Evolutionary conservation across 768 basidiomycete genomes (phyloP).

Genomic region (Lactarius evosmus): DNA sequence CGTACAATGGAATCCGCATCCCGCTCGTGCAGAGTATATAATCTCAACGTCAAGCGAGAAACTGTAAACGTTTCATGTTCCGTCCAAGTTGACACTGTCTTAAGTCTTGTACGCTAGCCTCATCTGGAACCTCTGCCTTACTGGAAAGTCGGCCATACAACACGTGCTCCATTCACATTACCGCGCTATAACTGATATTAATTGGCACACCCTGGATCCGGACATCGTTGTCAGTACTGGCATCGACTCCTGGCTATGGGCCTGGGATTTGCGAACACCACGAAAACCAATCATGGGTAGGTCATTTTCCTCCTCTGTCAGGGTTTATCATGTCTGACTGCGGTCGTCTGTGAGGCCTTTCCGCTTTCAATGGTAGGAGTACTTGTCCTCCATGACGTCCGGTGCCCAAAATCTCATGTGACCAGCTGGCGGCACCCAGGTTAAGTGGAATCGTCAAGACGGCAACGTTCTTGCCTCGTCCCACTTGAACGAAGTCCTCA

Average conservation of each 20-base stretch:
- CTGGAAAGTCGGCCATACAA: conserved; percentile 76
- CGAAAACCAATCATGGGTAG: conserved; percentile 65
- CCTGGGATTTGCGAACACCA: conserved; percentile 74
- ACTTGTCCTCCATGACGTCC: neutral
- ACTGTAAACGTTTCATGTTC: conserved; percentile 47
- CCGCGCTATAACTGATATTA: conserved; percentile 95
- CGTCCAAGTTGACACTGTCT: neutral
- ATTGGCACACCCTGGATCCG: conserved; percentile 89
- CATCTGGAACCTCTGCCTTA: conserved; percentile 88
- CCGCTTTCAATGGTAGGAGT: conserved; percentile 52
- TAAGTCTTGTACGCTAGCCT: conserved; percentile 44
- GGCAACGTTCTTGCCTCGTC: conserved; percentile 85
- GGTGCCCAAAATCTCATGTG: conserved; percentile 11
- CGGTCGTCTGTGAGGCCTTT: conserved; percentile 41
- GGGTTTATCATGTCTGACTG: neutral
- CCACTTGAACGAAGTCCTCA: conserved; percentile 79
- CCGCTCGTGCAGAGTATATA: conserved; percentile 70
- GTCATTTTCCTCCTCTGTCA: conserved; percentile 12
- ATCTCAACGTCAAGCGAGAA: conserved; percentile 88
- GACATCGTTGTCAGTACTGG: conserved; percentile 86
- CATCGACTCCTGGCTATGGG: conserved; percentile 92
- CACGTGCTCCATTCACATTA: conserved; percentile 87
- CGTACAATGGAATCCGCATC: conserved; percentile 90
- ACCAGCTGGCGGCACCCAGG: conserved; percentile 84
- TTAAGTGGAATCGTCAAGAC: conserved; percentile 94